Evolutionary conservation across 179 eudicot genomes (phyloP).

Genomic region (Heliamphora pulchella): DNA sequence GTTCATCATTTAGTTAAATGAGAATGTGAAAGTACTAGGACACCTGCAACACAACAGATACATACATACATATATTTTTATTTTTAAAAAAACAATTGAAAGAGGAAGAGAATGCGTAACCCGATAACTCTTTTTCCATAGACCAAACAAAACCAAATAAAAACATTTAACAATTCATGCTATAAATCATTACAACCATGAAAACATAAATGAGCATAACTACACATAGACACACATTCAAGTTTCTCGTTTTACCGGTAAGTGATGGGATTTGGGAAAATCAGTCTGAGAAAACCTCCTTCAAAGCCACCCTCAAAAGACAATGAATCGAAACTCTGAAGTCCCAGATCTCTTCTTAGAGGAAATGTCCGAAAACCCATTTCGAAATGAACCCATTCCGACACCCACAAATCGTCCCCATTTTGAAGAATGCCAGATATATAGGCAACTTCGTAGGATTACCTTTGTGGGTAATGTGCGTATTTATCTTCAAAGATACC

Average conservation of each 20-base stretch:
- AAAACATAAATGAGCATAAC: neutral
- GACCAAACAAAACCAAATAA: neutral
- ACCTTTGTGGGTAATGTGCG: conserved; percentile 18
- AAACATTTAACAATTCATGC: neutral
- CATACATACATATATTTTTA: no score
- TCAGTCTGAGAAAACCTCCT: conserved; percentile 12
- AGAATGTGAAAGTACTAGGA: neutral
- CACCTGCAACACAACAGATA: neutral
- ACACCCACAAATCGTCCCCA: conserved; percentile 10
- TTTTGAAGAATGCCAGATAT: conserved; percentile 9
- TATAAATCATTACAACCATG: neutral
- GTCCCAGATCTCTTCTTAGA: conserved; percentile 24
- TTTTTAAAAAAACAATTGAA: neutral
- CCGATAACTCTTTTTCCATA: neutral
- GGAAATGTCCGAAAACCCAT: conserved; percentile 8
- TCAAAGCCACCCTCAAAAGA: neutral
- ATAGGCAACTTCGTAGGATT: conserved; percentile 2
- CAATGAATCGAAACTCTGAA: conserved; percentile 9
- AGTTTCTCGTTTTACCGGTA: conserved; percentile 19
- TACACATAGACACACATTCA: neutral
- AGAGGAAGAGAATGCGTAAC: neutral
- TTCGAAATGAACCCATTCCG: conserved; percentile 14
- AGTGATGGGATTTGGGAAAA: conserved; percentile 15
- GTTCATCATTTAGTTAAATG: neutral
- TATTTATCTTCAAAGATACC: neutral